Conservation (phyloP, 2,329 filamentous ascomycete genomes). For the Myrmaecium sp. region DNA sequence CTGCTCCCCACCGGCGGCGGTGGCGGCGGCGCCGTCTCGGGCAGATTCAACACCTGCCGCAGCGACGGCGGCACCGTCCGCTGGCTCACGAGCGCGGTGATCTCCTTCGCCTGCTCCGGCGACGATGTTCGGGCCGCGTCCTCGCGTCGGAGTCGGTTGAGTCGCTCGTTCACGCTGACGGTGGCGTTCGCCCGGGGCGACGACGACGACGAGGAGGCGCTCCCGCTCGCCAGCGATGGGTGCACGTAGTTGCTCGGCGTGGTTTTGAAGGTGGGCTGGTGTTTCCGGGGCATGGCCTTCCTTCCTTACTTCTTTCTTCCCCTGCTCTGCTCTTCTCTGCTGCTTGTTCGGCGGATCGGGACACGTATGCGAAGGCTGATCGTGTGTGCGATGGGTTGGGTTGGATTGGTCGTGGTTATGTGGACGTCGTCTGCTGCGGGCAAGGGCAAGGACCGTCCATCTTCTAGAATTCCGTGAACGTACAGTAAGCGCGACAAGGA, state of each 20-base stretch:
- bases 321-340: no score
- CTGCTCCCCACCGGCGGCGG: conserved; percentile 22
- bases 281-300: conserved; percentile 35
- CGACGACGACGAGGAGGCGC: conserved; percentile 11
- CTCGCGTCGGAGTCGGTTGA: conserved; percentile 28
- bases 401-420: no score
- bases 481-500: no score
- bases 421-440: no score
- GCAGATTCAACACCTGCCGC: conserved; percentile 26
- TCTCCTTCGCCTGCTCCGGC: conserved; percentile 23
- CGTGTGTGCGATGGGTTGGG: no score
- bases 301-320: no score
- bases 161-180: conserved; percentile 32
- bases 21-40: conserved; percentile 27
- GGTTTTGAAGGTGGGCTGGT: conserved; percentile 23
- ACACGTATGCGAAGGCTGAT: no score
- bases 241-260: conserved; percentile 23
- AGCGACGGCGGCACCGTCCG: conserved; percentile 28
- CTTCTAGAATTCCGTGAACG: no score
- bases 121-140: no score
- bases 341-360: no score
- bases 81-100: conserved; percentile 24
- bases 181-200: no score
- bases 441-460: no score
- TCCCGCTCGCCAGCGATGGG: conserved; percentile 16